Evolutionary conservation across 2,329 filamentous ascomycete genomes (phyloP), one percentile per base, ranked within the genome.

Genomic region (Botryotinia globosa): DNA sequence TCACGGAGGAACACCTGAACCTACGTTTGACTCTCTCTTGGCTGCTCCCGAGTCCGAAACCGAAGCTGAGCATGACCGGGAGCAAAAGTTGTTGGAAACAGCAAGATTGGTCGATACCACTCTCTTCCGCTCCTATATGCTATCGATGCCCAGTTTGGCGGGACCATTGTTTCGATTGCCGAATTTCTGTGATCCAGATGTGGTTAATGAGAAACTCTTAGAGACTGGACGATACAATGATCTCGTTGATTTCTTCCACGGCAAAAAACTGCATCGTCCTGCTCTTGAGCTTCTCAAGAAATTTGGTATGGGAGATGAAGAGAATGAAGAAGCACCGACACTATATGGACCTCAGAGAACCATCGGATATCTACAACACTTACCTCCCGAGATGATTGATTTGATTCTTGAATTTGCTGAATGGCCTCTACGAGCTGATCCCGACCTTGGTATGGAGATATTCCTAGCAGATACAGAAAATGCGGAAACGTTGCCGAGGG

Each of bases 231-330:
- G 94, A 45, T 98, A 97, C 82, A 95, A 91, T 69, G 95, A 98
- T 82, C 85, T 99, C 2, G 94, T 99, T n/a, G 95, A 98, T 81
- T 99, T 99, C 80, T 90, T 98, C 77, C 94, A 97, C 78, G 96
- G 96, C 75, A 99, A 99, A 84, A 94, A 92, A 81, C 87, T 98
- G 58, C 96, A 99, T 82, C 89, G 91, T 29, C 91, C 97, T 79
- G 95, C 96, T 0, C 84, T 99, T 29, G 92, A 94, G 76, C 84
- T 98, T 44, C 86, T 99, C 0, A 88, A 89, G 77, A 92, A 91
- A 75, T 98, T 98, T 77, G 95, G 95, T 29, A 88, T 87, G 42
- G 85, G 87, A 3, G 81, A 85, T 42, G 82, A 84, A 73, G 84
- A 84, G 16, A 84, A 87, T 72, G 84, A 86, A 63, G 83, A 83